Conservation (phyloP, 148 eudicot species). For the Arbutus unedo region DNA sequence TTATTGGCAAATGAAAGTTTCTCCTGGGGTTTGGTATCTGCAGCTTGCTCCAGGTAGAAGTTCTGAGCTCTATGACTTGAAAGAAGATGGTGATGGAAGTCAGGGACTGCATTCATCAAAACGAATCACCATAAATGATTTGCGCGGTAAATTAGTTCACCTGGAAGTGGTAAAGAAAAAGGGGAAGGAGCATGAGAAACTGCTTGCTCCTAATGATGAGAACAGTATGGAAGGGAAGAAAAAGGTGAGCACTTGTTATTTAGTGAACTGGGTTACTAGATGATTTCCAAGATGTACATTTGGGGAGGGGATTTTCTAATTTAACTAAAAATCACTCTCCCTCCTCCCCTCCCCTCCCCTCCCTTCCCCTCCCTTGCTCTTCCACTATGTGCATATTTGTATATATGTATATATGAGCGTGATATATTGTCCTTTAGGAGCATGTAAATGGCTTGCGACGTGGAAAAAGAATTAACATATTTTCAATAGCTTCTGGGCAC, state of each 20-base stretch:
- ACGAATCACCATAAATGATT: constrained; percentile 69
- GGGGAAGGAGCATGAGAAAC: constrained; percentile 81
- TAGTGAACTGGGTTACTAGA: background rate
- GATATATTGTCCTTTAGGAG: constrained; percentile 35
- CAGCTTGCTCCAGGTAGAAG: constrained; percentile 97
- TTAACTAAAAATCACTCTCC: background rate
- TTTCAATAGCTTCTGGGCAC: constrained; percentile 97
- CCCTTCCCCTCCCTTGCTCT: no score
- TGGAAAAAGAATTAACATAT: constrained; percentile 82
- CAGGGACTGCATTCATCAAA: constrained; percentile 46
- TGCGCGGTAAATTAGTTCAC: constrained; percentile 82
- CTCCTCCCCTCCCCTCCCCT: background rate
- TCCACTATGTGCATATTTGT: background rate
- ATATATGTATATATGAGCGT: background rate
- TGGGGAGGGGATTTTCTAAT: constrained; percentile 36
- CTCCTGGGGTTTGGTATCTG: constrained; percentile 95
- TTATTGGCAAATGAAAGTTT: constrained; percentile 99
- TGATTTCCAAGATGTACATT: constrained; percentile 6
- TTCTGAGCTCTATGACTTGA: constrained; percentile 78
- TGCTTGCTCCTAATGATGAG: constrained; percentile 62
- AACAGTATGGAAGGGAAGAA: constrained; percentile 33
- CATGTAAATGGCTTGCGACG: constrained; percentile 48
- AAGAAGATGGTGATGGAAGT: constrained; percentile 61
- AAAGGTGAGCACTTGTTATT: constrained; percentile 32
- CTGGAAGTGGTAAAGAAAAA: constrained; percentile 83